phyloP scores from a whole-genome alignment of 306 rosid genomes.

The Purshia tridentata region DNA sequence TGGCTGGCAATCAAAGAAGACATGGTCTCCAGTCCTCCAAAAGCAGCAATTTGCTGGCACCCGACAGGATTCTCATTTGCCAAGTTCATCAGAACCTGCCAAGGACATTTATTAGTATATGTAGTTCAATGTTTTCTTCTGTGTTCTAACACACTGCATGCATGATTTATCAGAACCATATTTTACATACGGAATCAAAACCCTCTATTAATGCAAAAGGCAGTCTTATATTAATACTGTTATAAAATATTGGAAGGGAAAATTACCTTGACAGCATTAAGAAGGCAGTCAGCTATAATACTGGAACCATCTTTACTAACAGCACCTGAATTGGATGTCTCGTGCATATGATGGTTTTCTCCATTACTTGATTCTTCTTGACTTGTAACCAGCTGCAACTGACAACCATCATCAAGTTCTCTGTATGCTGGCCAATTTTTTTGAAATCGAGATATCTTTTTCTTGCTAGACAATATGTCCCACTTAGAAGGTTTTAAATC shows the following conservation, averaged over 20 bases:
- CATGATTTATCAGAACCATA: not conserved
- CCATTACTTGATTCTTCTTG: slow-evolving; percentile 53
- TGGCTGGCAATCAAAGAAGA: slow-evolving; percentile 82
- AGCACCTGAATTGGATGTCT: slow-evolving; percentile 40
- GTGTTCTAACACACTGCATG: not conserved
- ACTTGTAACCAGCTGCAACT: slow-evolving; percentile 43
- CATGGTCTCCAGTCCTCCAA: slow-evolving; percentile 92
- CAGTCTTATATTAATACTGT: not conserved
- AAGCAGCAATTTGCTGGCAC: slow-evolving; percentile 77
- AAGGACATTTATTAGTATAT: slow-evolving; percentile 18
- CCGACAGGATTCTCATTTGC: slow-evolving; percentile 95
- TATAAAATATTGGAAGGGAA: slow-evolving; percentile 14
- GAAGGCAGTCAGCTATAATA: slow-evolving; percentile 83
- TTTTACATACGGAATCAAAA: not conserved
- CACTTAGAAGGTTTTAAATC: slow-evolving; percentile 83
- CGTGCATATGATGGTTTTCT: slow-evolving; percentile 39
- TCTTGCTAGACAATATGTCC: slow-evolving; percentile 80
- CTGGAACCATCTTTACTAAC: slow-evolving; percentile 47
- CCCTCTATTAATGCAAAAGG: not conserved
- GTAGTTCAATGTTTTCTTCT: not conserved
- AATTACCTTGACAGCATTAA: slow-evolving; percentile 72
- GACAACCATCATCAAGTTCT: slow-evolving; percentile 53
- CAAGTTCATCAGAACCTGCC: slow-evolving; percentile 95
- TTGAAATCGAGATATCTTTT: slow-evolving; percentile 38
- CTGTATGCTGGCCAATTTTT: slow-evolving; percentile 31